A percentile compares a stretch with the other conserved stretches of the same genome.
Conservation (phyloP, 805 yeast genomes). For the Henningerozyma blattae region DNA sequence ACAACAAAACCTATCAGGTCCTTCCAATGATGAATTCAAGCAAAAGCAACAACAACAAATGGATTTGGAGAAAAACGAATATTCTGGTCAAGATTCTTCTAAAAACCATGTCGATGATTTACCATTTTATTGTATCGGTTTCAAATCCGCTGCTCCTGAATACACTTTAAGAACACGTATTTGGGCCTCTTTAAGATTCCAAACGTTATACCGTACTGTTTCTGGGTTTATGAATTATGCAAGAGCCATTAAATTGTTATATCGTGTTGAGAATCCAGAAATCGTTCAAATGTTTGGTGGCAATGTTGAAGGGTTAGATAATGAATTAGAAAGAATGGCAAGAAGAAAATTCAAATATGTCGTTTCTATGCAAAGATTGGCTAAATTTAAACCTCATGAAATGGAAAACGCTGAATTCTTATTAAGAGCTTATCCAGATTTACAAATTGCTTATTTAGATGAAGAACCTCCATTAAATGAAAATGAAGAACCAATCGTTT, state of each 20-base stretch:
- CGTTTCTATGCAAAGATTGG: slow-evolving; percentile 79
- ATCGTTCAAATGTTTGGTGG: slow-evolving; percentile 98
- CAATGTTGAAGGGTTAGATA: slow-evolving; percentile 90
- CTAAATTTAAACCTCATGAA: slow-evolving; percentile 61
- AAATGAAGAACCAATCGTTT: slow-evolving; percentile 61
- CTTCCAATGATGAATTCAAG: not conserved
- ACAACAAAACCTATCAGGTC: not conserved
- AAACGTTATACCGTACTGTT: slow-evolving; percentile 91
- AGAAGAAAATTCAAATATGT: slow-evolving; percentile 70
- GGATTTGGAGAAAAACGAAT: slow-evolving; percentile 13
- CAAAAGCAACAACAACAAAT: not conserved
- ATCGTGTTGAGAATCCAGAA: slow-evolving; percentile 91
- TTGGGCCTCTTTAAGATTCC: slow-evolving; percentile 97
- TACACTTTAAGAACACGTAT: slow-evolving; percentile 92
- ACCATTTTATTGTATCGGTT: slow-evolving; percentile 93
- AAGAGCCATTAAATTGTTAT: slow-evolving; percentile 84
- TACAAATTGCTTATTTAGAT: slow-evolving; percentile 86
- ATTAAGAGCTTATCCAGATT: slow-evolving; percentile 72
- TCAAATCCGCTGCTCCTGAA: slow-evolving; percentile 95
- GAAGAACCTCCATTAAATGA: slow-evolving; percentile 74
- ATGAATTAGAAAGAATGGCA: slow-evolving; percentile 87
- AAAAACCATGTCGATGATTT: slow-evolving; percentile 81
- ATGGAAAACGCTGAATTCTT: slow-evolving; percentile 70
- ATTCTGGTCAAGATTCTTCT: slow-evolving; percentile 49
- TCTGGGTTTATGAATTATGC: slow-evolving; percentile 98